Evolutionary conservation across 306 rosid species (phyloP).

Genomic region (Fragaria iinumae): DNA sequence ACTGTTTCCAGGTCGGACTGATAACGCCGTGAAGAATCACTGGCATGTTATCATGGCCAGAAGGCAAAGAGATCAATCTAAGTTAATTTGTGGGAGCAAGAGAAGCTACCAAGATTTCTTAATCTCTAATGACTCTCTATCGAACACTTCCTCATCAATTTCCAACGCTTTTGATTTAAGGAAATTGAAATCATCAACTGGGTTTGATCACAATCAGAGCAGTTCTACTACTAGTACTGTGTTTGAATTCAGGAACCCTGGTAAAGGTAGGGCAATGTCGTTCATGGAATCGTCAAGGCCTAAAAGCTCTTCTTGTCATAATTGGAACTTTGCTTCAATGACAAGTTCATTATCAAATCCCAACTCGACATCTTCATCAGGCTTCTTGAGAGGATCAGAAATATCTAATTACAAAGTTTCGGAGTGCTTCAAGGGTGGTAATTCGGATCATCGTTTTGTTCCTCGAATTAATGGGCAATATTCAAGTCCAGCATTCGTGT

Average conservation of each 20-base stretch:
- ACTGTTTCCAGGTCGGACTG: conserved; percentile 85
- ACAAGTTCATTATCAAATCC: conserved; percentile 18
- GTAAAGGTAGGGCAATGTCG: conserved; percentile 23
- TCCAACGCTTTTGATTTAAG: conserved; percentile 25
- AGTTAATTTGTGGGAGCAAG: conserved; percentile 35
- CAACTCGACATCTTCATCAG: not conserved
- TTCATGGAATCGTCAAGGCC: conserved; percentile 25
- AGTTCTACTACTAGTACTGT: conserved; percentile 13
- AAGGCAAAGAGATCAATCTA: conserved; percentile 85
- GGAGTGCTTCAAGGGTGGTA: conserved; percentile 31
- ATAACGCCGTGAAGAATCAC: conserved; percentile 94
- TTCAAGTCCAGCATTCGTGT: conserved; percentile 22
- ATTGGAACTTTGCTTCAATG: conserved; percentile 61
- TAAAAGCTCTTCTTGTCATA: conserved; percentile 34
- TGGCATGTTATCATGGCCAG: conserved; percentile 99
- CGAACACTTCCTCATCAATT: conserved; percentile 20
- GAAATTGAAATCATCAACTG: conserved; percentile 25
- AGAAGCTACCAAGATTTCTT: conserved; percentile 49
- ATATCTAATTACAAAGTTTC: conserved; percentile 30
- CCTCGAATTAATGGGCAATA: conserved; percentile 21
- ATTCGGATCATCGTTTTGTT: conserved; percentile 28
- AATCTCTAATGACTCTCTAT: not conserved
- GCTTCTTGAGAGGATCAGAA: conserved; percentile 27
- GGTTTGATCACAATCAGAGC: conserved; percentile 18
- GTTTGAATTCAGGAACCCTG: conserved; percentile 41